Evolutionary conservation across 176 grass and related monocot species (phyloP).

Genomic region (Coix lacrymajobi): DNA sequence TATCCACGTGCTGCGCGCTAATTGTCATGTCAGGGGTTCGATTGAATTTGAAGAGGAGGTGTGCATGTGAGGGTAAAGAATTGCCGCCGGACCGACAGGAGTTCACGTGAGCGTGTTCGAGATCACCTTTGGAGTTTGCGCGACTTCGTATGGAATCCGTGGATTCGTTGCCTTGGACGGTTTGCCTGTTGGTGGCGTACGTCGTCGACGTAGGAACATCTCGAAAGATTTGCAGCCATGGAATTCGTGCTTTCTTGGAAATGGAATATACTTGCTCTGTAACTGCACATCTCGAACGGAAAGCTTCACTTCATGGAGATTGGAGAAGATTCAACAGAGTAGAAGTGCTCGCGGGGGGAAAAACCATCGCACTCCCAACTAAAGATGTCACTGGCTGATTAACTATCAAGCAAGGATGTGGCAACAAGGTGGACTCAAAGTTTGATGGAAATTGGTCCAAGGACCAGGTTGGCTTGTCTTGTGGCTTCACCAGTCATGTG

Average conservation of each 20-base stretch:
- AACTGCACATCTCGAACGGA: not conserved
- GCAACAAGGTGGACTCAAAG: no score
- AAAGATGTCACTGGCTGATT: no score
- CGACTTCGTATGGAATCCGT: conserved; percentile 24
- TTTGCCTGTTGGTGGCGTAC: conserved; percentile 23
- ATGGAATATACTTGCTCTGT: conserved; percentile 15
- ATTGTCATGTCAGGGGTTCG: not conserved
- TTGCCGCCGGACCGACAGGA: not conserved
- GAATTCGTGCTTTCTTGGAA: conserved; percentile 28
- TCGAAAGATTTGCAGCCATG: conserved; percentile 5
- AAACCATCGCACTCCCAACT: no score
- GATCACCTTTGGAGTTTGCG: not conserved
- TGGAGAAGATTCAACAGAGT: no score
- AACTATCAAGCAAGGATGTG: no score
- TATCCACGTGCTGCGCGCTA: not conserved
- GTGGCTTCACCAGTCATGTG: no score
- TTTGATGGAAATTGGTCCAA: no score
- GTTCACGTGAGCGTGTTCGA: conserved; percentile 36
- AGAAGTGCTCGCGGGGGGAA: no score
- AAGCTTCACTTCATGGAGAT: no score
- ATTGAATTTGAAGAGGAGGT: not conserved
- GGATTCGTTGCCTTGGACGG: conserved; percentile 50
- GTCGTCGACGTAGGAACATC: not conserved
- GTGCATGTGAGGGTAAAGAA: conserved; percentile 40
- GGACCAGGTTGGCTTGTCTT: no score